phyloP scores from a whole-genome alignment of 31 red algal genomes.

The Odonthalia washingtoniensis region DNA sequence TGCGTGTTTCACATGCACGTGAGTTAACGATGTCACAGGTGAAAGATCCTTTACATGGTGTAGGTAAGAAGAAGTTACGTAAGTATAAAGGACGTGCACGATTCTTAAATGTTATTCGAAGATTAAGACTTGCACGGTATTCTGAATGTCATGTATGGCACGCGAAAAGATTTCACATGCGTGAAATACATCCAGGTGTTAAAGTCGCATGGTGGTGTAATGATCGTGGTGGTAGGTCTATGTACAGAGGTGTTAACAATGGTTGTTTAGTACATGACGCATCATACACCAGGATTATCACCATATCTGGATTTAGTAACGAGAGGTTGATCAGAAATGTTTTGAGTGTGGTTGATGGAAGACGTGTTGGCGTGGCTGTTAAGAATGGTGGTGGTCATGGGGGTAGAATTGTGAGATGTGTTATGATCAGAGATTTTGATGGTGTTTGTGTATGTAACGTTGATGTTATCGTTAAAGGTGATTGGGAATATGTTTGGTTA shows the following conservation, averaged over 20 bases:
- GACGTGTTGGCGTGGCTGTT: neutral
- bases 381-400: neutral
- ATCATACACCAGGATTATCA: too few species aligned
- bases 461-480: neutral
- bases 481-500: neutral
- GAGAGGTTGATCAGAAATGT: too few species aligned
- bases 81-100: slow-evolving; percentile 78
- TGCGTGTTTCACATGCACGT: slow-evolving; percentile 41
- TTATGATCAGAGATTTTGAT: neutral
- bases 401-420: neutral
- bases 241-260: slow-evolving; percentile 54
- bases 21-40: slow-evolving; percentile 44
- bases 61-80: slow-evolving; percentile 51
- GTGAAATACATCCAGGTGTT: slow-evolving; percentile 25
- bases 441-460: neutral
- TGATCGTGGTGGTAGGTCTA: slow-evolving; percentile 76
- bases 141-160: slow-evolving; percentile 96
- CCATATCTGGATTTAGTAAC: too few species aligned
- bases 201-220: slow-evolving; percentile 56
- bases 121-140: slow-evolving; percentile 43
- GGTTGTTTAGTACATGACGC: slow-evolving; percentile 63
- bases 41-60: neutral
- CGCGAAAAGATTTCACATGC: slow-evolving; percentile 93
- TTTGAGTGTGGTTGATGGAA: neutral
- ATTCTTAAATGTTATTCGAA: slow-evolving; percentile 61